Base-by-base conservation (phyloP, 768 basidiomycete species). In the Stropharia rugosoannulata region DNA sequence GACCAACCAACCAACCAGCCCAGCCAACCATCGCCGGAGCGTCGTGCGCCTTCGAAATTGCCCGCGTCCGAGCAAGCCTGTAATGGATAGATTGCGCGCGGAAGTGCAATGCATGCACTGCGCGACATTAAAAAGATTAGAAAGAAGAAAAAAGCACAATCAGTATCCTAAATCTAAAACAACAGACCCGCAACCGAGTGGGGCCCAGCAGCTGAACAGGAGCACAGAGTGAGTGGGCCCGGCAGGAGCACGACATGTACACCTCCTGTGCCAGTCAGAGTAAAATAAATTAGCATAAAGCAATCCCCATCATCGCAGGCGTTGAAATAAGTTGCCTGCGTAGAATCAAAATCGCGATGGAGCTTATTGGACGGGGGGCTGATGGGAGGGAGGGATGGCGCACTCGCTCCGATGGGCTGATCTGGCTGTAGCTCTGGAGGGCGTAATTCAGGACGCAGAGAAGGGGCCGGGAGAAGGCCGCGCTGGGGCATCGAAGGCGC, bases 1-100 rank as follows among this genome's bases (percentile, higher is more conserved):
- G 65, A 61, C 59, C 59, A 59, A 45, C 22, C 38, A 25, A 27
- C 19, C 56, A 22, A 22, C 22, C 22, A 22, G 22, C 22, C 4
- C 4, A 27, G 29, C 29, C 29, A 32, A 10, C 29, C 29, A 32
- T 1, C 29, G 22, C 22, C 22, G 29, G 6, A 10, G 6, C 46
- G 39, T 32, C 45, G n/a, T 41, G 35, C 49, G 58, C 55, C 49
- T 56, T 57, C 54, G 38, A 54, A 27, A 56, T 22, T 46, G 42
- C 40, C 41, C 51, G 45, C 53, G 53, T 51, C 63, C 63, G 59
- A 66, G 56, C 42, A 56, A 50, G 47, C 61, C 64, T 44, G 40
- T 55, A 65, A 65, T 57, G 65, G 67, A 60, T 68, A 68, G 59
- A 68, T 68, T 68, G 56, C 63, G 61, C 56, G 59, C 60, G 64